phyloP scores from a whole-genome alignment of 306 rosid species.

The Corylus heterophylla region DNA sequence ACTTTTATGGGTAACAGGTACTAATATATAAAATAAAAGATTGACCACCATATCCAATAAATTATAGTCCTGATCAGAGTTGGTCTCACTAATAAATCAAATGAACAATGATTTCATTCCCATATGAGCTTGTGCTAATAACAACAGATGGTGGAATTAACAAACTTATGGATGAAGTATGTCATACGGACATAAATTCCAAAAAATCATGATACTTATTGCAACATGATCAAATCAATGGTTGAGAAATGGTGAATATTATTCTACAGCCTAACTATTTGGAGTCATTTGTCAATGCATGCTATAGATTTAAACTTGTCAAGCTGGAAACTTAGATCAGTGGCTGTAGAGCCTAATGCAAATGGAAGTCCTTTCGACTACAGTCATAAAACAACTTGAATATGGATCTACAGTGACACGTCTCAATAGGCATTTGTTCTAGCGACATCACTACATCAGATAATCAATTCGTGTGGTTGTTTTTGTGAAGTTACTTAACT shows the following conservation, averaged over 20 bases:
- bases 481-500: background rate
- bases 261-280: background rate
- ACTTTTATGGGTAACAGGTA: slow-evolving; percentile 77
- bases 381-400: background rate
- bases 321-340: background rate
- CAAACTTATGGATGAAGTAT: background rate
- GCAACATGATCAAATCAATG: background rate
- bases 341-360: background rate
- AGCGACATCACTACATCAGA: background rate
- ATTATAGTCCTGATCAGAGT: background rate
- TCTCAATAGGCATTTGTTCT: background rate
- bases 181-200: background rate
- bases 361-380: background rate
- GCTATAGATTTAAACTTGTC: background rate
- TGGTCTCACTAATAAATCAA: background rate
- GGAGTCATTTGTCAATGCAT: background rate
- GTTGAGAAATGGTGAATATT: background rate
- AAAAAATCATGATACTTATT: background rate
- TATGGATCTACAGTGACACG: background rate
- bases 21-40: background rate
- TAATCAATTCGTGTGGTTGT: background rate
- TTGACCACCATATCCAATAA: background rate
- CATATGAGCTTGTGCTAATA: background rate
- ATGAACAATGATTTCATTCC: background rate
- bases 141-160: background rate